Percentiles rank a stretch among this genome's conserved stretches.
phyloP scores from a whole-genome alignment of 1,284 basidiomycete genomes.

The Testicularia cyperi region DNA sequence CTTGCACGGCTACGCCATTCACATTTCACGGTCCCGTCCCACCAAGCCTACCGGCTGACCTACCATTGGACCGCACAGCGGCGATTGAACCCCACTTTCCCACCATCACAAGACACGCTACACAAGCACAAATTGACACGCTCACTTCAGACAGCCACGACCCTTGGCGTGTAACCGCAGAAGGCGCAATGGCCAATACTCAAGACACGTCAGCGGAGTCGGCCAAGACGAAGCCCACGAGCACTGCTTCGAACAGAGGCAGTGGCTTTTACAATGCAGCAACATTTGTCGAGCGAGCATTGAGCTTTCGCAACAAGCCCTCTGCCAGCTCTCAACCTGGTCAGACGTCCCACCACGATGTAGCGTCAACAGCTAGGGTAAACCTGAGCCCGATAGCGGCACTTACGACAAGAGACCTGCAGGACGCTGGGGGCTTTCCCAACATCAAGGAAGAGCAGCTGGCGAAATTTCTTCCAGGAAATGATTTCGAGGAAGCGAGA shows the following conservation, averaged over 20 bases:
- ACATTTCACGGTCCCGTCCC: too few relatives aligned
- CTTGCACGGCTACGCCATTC: too few relatives aligned
- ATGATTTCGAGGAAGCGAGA: slow-evolving; percentile 7
- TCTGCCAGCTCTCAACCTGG: background rate
- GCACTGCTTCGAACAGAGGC: too few relatives aligned
- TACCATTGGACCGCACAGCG: too few relatives aligned
- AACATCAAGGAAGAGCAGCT: slow-evolving; percentile 16
- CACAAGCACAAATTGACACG: too few relatives aligned
- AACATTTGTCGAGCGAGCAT: slow-evolving; percentile 29
- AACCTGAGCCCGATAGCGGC: slow-evolving; percentile 5
- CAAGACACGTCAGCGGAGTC: background rate
- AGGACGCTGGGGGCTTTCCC: slow-evolving; percentile 22
- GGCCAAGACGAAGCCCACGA: slow-evolving; percentile 1
- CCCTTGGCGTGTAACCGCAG: too few relatives aligned
- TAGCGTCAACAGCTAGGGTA: background rate
- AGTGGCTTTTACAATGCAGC: slow-evolving; percentile 34
- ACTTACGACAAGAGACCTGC: slow-evolving; percentile 9
- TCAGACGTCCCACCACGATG: background rate
- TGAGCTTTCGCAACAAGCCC: slow-evolving; percentile 25
- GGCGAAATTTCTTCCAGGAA: slow-evolving; percentile 20
- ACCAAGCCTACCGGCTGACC: too few relatives aligned
- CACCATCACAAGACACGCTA: too few relatives aligned
- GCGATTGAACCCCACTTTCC: too few relatives aligned
- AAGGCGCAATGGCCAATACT: too few relatives aligned
- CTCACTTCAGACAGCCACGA: too few relatives aligned